Evolutionary conservation across 345 rosid genomes (phyloP).

Genomic region (Brassica incana): DNA sequence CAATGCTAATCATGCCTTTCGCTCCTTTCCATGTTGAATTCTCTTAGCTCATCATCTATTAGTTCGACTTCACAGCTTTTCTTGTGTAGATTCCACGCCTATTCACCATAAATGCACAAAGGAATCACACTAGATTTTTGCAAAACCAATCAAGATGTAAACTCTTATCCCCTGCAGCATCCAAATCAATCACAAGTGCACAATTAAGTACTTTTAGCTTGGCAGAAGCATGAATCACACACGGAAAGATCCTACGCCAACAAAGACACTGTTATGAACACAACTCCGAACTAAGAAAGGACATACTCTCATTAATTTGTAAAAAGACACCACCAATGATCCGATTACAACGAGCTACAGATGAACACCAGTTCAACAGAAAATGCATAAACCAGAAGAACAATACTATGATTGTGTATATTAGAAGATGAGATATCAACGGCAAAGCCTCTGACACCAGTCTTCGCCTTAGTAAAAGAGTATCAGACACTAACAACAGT

Average conservation of each 20-base stretch:
- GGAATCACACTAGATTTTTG: neutral
- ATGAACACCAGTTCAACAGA: neutral
- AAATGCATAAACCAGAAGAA: neutral
- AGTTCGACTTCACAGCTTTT: neutral
- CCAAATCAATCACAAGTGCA: neutral
- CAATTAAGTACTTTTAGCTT: neutral
- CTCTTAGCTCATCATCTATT: neutral
- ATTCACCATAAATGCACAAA: neutral
- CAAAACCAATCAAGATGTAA: neutral
- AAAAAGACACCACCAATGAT: neutral
- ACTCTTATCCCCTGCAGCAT: neutral
- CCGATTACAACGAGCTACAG: neutral
- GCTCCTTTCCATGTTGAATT: neutral
- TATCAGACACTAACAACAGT: constrained; percentile 29
- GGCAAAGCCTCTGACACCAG: neutral
- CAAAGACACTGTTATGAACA: neutral
- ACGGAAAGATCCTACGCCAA: neutral
- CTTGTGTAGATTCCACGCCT: neutral
- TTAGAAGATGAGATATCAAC: neutral
- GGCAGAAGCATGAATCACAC: neutral
- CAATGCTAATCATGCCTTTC: neutral
- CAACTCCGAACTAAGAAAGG: neutral
- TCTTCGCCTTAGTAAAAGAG: neutral
- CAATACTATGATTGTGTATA: neutral
- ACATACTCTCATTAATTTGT: neutral